Base-by-base conservation (phyloP, 2,329 filamentous ascomycete genomes). In the Colletotrichum sublineola region DNA sequence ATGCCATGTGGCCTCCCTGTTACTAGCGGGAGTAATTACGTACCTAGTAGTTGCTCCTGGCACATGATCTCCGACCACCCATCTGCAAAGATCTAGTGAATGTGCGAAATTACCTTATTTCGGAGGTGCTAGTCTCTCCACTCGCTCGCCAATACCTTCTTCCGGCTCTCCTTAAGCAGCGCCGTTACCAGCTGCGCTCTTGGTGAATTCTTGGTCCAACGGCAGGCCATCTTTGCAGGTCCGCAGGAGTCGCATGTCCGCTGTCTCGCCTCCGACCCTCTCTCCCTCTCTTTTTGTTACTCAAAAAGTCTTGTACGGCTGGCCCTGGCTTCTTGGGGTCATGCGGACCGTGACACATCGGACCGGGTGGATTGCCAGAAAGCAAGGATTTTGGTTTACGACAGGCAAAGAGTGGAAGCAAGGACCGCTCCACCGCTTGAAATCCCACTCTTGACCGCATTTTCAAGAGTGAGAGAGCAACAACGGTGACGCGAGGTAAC, bases 1-100 rank as follows among this genome's bases (percentile, higher is more conserved):
- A 48, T 61, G 66, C 69, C 69, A 72, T 72, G 69, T 72, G 69
- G 66, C 69, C 69, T 69, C 66, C 69, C 66, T 72, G 69, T 61
- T 64, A 46, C 69, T 42, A 48, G 55, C 60, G 60, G 69, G 66
- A 69, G 65, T 63, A 65, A 60, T 53, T 58, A 38, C 44, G 20
- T 48, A n/a, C n/a, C n/a, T n/a, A 48, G 46, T 48, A 48, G 46
- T 24, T 24, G 20, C 46, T 12, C 63, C 40, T 57, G 24, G 36
- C 64, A 48, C 9, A 48, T 24, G 46, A 66, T 72, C 55, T 69
- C 42, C 53, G 53, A 33, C 53, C 66, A 46, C n/a, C 46, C 50
- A 44, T 15, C n/a, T 57, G 60, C 69, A 69, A 61, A 63, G 38
- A 69, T 69, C 46, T 69, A 72, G 60, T 52, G 66, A 56, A 57